These are phyloP conservation scores for Conticribra weissflogii DNA, from an alignment of 108 stramenopile genomes.

Conservation along the genomic window DNA sequence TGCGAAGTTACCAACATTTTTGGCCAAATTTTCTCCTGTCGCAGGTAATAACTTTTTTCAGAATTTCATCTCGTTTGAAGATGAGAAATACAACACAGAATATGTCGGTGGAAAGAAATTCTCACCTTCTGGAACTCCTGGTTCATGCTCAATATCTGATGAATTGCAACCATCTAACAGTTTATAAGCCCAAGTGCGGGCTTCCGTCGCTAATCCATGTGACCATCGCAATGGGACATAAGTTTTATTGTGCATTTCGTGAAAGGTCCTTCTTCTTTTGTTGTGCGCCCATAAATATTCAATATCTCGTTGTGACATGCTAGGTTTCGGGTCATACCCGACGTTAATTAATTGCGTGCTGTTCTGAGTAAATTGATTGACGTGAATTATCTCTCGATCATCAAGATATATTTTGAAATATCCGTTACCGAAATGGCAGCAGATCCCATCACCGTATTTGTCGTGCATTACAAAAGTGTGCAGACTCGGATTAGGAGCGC, in stretches of 20 bases:
- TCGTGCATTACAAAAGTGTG: neutral
- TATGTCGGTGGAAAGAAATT: conserved; percentile 1
- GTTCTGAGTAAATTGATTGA: neutral
- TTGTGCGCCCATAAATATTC: conserved; percentile 33
- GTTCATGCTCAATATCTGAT: conserved; percentile 29
- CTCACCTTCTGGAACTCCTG: conserved; percentile 21
- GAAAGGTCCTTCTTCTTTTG: conserved; percentile 16
- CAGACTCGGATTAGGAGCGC: neutral
- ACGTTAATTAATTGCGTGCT: neutral
- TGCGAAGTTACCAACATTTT: conserved; percentile 21
- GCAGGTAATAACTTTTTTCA: neutral
- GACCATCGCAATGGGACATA: conserved; percentile 34
- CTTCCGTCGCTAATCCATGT: conserved; percentile 16
- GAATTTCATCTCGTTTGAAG: neutral
- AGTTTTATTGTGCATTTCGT: conserved; percentile 28
- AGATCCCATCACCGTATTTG: neutral
- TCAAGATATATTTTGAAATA: neutral
- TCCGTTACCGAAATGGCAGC: neutral
- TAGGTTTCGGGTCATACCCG: neutral
- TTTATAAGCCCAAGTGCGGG: conserved; percentile 21
- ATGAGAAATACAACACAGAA: too few relatives aligned
- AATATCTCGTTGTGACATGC: conserved; percentile 2
- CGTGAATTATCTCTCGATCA: neutral
- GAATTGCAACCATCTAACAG: conserved; percentile 21
- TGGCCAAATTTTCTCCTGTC: conserved; percentile 19